Base-by-base conservation (phyloP, 2,329 filamentous ascomycete genomes). In the Cladosporium sp. region DNA sequence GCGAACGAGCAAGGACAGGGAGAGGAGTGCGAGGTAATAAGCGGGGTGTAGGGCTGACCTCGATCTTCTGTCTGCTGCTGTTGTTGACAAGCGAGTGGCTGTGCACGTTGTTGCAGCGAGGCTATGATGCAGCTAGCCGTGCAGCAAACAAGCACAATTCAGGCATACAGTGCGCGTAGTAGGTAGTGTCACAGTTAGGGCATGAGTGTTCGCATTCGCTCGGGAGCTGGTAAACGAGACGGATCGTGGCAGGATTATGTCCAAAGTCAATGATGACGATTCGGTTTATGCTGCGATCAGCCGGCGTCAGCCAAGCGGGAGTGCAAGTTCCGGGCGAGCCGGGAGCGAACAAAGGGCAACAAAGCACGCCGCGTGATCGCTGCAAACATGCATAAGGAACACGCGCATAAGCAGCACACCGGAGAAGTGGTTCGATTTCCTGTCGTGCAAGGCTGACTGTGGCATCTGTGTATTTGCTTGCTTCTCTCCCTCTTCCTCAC, bases 31-130 rank as follows among this genome's bases (percentile, higher is more conserved):
- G n/a, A n/a, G 15, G 8, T 8, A 36, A n/a, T n/a, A 28, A 37
- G 47, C 47, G 47, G 47, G 47, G 47, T 50, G 30, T 50, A 50
- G 30, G 47, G 47, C 47, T 50, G 47, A 50, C 14, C 25, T 45
- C 12, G 43, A 47, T 14, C 14, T 19, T n/a, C 38, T 19, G 19
- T 47, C n/a, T 30, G 20, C 42, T 45, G 14, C 40, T 22, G 40
- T 28, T 25, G 22, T 12, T 9, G 14, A 17, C 28, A 47, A 14
- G 43, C 43, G 43, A 47, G 43, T 47, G 43, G 43, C 43, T 47
- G 43, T 47, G 43, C 20, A 45, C 42, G 11, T 2, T 12, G 15
- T 14, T 15, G 28, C 22, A 45, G 9, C 14, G 28, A 30, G 5
- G 42, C 30, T 5, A 34, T 34, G 4, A 34, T 34, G 30, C 9